Evolutionary conservation across 2,329 filamentous ascomycete genomes (phyloP), one percentile per base, ranked within the genome.

Genomic region (Beauveria medogensis): DNA sequence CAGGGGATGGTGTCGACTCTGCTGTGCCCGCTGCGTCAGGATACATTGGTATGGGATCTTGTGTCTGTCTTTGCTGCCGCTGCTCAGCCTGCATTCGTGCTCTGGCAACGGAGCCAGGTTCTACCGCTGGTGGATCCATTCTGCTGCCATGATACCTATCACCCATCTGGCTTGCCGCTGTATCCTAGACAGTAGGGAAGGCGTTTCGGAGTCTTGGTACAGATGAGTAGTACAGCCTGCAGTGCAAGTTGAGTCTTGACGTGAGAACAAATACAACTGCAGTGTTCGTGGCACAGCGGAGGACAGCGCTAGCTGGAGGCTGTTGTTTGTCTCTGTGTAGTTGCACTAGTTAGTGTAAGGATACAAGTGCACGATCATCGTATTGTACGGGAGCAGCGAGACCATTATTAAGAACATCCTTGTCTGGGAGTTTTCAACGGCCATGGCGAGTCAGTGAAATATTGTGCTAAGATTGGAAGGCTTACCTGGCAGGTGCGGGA

Each of bases 31-130:
- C 16, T 53, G 57, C 22, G 14, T 14, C 44, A 18, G 57, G 24
- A 37, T 48, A 41, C 47, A 34, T 26, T 20, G 22, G 52, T 63
- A 67, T 5, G 61, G 62, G 18, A 65, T 52, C 56, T 59, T 69
- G 22, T 63, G 61, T 30, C 65, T 65, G 40, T 47, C 30, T 26
- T 40, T 30, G 37, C 40, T 57, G 59, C 6, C 40, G 46, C 40
- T 52, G 26, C 41, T 61, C 54, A 3, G 53, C 53, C 20, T 44
- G 26, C 40, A 56, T 51, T 40, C 59, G 44, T 16, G 59, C 59
- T 52, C 53, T 61, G 24, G 59, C 59, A 24, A 56, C 54, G 14
- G 59, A 61, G n/a, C 59, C 59, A 12, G 59, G 53, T 52, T 57
- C 51, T 47, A 56, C 46, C 26, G 41, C 12, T 22, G 26, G 40